Percentiles rank a stretch among this genome's conserved stretches.
Evolutionary conservation across 73 alveolate species (phyloP).

Genomic region (Tetrahymena elliotti): DNA sequence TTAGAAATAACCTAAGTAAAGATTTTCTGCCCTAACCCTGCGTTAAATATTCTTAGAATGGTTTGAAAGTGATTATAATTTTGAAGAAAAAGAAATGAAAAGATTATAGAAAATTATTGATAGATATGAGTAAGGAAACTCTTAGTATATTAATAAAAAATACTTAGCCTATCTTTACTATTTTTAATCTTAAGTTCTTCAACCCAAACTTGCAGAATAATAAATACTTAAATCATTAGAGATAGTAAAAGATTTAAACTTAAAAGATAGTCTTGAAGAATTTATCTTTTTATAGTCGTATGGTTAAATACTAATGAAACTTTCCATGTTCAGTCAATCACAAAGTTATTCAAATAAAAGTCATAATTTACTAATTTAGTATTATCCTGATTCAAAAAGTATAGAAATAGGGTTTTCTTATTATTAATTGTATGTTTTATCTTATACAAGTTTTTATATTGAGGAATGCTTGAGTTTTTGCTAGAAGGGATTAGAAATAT

Average conservation of each 20-base stretch:
- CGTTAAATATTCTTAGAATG: neutral
- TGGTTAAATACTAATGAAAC: neutral
- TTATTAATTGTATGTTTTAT: no score
- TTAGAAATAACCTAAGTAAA: neutral
- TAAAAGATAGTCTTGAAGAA: neutral
- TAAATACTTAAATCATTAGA: neutral
- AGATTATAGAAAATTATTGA: neutral
- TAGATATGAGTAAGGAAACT: no score
- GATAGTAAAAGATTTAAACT: no score
- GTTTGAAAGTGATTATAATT: no score
- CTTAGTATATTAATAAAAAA: neutral
- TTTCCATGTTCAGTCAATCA: neutral
- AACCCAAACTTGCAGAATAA: neutral
- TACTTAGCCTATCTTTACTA: neutral
- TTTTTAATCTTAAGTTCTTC: neutral
- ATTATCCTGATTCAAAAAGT: no score
- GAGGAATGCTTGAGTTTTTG: neutral
- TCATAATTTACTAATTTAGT: no score
- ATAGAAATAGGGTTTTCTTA: neutral
- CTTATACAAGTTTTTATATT: no score
- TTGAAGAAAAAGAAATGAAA: neutral
- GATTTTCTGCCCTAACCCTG: neutral
- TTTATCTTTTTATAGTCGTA: no score
- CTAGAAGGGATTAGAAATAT: neutral
- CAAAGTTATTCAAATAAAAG: no score